phyloP scores from a whole-genome alignment of 768 basidiomycete species.

The Macrocybe gigantea region DNA sequence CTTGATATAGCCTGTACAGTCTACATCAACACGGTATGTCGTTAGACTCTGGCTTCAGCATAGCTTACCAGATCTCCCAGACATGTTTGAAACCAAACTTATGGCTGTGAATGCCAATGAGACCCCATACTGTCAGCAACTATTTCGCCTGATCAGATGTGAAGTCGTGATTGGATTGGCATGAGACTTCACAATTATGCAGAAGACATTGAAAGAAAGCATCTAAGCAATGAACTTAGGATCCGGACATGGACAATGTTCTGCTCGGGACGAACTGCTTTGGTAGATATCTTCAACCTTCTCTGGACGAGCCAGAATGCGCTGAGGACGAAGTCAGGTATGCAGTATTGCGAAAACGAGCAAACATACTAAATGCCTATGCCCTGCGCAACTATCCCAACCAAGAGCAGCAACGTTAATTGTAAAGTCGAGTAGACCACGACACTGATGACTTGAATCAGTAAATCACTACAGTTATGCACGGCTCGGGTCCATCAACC shows the following conservation, averaged over 20 bases:
- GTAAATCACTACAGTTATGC: neutral
- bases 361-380: conserved; percentile 59
- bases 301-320: conserved; percentile 69
- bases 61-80: conserved; percentile 70
- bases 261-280: conserved; percentile 35
- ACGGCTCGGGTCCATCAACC: conserved; percentile 24
- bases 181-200: conserved; percentile 50
- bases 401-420: conserved; percentile 59
- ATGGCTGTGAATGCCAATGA: conserved; percentile 69
- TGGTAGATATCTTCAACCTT: conserved; percentile 55
- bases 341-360: neutral
- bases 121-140: conserved; percentile 68
- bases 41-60: neutral
- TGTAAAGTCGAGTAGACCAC: conserved; percentile 71
- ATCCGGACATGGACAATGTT: neutral
- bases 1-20: conserved; percentile 54
- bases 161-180: neutral
- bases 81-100: conserved; percentile 79
- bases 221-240: conserved; percentile 35
- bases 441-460: conserved; percentile 32
- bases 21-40: neutral
- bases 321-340: conserved; percentile 23
- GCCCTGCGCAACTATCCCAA: conserved; percentile 59
- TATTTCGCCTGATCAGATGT: conserved; percentile 12
- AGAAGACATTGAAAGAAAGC: conserved; percentile 65